phyloP scores from a whole-genome alignment of 495 filamentous ascomycete species.

The Melanomma pulvis-pyrius region DNA sequence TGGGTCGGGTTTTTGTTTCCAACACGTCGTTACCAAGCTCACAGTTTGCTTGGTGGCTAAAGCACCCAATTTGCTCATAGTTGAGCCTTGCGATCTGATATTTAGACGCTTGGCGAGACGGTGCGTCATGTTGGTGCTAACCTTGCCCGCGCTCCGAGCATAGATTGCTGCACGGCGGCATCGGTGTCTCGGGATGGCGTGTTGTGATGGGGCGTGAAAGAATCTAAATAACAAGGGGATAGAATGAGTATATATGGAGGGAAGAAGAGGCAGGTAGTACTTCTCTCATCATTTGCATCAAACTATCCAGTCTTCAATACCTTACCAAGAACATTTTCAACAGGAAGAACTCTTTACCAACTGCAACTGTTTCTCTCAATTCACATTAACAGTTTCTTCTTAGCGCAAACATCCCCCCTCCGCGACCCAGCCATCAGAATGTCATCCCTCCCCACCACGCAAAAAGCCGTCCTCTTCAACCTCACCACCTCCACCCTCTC shows the following conservation, averaged over 20 bases:
- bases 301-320: background rate
- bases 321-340: background rate
- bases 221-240: background rate
- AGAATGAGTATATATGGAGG: background rate
- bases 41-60: background rate
- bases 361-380: background rate
- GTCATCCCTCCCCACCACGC: constrained; percentile 13
- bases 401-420: too few species aligned
- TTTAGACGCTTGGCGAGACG: background rate
- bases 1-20: background rate
- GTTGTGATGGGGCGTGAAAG: background rate
- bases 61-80: background rate
- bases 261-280: background rate
- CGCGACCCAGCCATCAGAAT: constrained; percentile 1
- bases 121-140: too few species aligned
- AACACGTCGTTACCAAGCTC: background rate
- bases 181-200: constrained; percentile 3
- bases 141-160: background rate
- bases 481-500: constrained; percentile 16
- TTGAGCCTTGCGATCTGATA: background rate
- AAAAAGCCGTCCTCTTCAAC: constrained; percentile 31
- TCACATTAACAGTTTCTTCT: background rate
- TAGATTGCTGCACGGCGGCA: background rate
- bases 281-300: background rate
- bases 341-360: background rate